phyloP scores from a whole-genome alignment of 2,329 filamentous ascomycete genomes.

The Diaporthe sp. region DNA sequence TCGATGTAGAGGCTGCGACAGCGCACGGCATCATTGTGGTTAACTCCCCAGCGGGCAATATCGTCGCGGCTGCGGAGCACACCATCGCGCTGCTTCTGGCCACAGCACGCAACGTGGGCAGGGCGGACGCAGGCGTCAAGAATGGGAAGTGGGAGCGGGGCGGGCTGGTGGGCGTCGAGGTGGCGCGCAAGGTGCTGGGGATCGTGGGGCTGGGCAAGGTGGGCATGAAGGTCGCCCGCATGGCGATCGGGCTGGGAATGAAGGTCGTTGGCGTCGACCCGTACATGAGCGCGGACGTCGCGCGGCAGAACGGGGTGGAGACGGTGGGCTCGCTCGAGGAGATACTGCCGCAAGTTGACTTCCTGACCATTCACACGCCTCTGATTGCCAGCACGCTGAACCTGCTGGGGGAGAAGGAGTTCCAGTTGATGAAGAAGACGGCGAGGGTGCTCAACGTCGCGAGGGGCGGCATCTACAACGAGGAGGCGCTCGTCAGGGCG shows the following conservation, averaged over 20 bases:
- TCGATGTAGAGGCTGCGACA: conserved; percentile 81
- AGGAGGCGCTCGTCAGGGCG: conserved; percentile 78
- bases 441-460: conserved; percentile 85
- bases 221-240: conserved; percentile 83
- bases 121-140: conserved; percentile 78
- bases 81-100: conserved; percentile 82
- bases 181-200: conserved; percentile 82
- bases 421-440: conserved; percentile 79
- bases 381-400: conserved; percentile 83
- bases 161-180: conserved; percentile 81
- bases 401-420: conserved; percentile 77
- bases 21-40: conserved; percentile 82
- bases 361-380: conserved; percentile 86
- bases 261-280: conserved; percentile 81
- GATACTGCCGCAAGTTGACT: conserved; percentile 78
- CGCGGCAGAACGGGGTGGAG: conserved; percentile 75
- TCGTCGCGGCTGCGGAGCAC: conserved; percentile 84
- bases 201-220: conserved; percentile 89
- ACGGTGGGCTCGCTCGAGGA: conserved; percentile 70
- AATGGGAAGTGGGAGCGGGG: conserved; percentile 82
- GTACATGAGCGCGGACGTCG: conserved; percentile 81
- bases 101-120: conserved; percentile 80
- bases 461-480: conserved; percentile 84
- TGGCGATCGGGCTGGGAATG: conserved; percentile 84
- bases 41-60: conserved; percentile 85